Evolutionary conservation across 2,329 filamentous ascomycete species (phyloP), one percentile per base, ranked within the genome.

Genomic region (Mariannaea elegans): DNA sequence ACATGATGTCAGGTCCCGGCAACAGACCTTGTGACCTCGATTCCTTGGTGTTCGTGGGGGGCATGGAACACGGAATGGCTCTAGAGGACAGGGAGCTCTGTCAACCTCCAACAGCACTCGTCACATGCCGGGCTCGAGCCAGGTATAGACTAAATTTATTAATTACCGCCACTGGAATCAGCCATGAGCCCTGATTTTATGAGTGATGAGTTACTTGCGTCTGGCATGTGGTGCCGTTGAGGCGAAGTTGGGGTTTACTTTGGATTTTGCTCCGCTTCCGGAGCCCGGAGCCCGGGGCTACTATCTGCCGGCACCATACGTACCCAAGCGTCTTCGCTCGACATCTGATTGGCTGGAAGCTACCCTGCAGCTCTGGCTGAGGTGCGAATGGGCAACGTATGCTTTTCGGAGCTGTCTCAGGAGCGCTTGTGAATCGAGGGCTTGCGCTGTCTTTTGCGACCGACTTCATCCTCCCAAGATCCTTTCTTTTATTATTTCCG

Each of bases 331-430:
- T 49, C 39, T 51, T 45, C 47, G 14, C 29, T 34, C 29, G 41
- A 32, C 24, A 44, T 61, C 62, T 69, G 53, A 73, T 75, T 75
- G 72, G 73, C 59, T 59, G 48, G 45, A 34, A 64, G 61, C 68
- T 72, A 65, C 63, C 65, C 67, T 67, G 12, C 62, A 71, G 69
- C 65, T 73, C 39, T 59, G 56, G 63, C 64, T 72, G 64, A 66
- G 65, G 62, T 59, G 64, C 64, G 63, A 74, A 74, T 70, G 70
- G 67, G 73, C 73, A 72, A 75, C 73, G 73, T 75, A 74, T 75
- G 73, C 72, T 72, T 72, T 73, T 74, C 61, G 67, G 65, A 71
- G 63, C 65, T 71, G 65, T 67, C 61, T 71, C 65, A 71, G 65
- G 67, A 70, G 67, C 60, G 41, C 60, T 61, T 39, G 38, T 62